Base-by-base conservation (phyloP, 768 basidiomycete species). In the Phylloporus scabripes region DNA sequence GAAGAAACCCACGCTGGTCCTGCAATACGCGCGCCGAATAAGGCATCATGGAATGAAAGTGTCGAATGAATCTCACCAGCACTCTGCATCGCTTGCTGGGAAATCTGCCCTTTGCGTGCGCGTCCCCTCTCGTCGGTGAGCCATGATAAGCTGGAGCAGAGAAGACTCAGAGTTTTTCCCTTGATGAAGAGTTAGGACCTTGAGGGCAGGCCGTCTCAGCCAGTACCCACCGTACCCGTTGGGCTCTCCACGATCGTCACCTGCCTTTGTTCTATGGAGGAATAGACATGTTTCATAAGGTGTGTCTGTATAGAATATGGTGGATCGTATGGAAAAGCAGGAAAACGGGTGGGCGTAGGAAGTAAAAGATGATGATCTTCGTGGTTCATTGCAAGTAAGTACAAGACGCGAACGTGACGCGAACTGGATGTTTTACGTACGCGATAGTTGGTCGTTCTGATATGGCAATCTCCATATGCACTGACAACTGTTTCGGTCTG, bases 161-260 rank as follows among this genome's bases (percentile, higher is more conserved):
- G 73, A 14, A 94, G 72, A 59, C 83, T 88, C 29, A 92, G 68
- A 0, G 92, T 92, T 67, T 95, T 95, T 23, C 92, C 92, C 91
- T 93, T 59, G 2, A 18, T n/a, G 3, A 20, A 26, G 29, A 5
- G 48, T 53, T 42, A 49, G 23, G 17, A 14, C 43, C 11, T 49
- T 1, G 21, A 28, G 21, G 12, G 18, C 24, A 15, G 31, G 15
- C n/a, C 6, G 32, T 20, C 34, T 4, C 24, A 48, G 12, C 23
- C 24, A 8, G 31, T 37, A 60, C 79, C 65, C 50, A 90, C 91
- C 21, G 91, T 93, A 58, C 91, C 92, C 0, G 92, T 93, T 0
- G 92, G 92, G 56, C 86, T 89, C 66, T 93, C 91, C 26, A 94
- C 77, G 42, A 97, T 85, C 1, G 91, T 79, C 15, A 96, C 79